These are phyloP conservation scores for Naganishia vaughanmartiniae DNA, from an alignment of 768 basidiomycete species.

Conservation along the genomic window DNA sequence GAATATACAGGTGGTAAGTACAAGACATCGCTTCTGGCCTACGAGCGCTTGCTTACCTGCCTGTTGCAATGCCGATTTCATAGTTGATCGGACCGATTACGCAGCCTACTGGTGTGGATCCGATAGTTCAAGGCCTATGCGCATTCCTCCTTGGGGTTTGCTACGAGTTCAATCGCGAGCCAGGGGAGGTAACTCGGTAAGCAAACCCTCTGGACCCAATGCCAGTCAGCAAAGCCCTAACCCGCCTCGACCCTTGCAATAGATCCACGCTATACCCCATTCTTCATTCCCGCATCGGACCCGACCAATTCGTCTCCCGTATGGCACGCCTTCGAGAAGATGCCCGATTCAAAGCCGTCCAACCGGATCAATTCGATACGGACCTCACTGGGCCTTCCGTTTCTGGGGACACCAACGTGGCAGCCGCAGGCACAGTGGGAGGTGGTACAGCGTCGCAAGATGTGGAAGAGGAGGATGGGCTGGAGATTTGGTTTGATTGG, in stretches of 20 bases:
- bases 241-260: background rate
- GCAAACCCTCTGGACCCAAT: slow-evolving; percentile 31
- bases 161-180: slow-evolving; percentile 94
- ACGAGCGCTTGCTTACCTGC: background rate
- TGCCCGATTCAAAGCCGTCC: slow-evolving; percentile 83
- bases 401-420: slow-evolving; percentile 32
- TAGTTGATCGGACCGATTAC: slow-evolving; percentile 94
- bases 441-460: slow-evolving; percentile 36
- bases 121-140: slow-evolving; percentile 81
- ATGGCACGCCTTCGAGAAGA: slow-evolving; percentile 87
- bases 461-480: slow-evolving; percentile 62
- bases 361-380: slow-evolving; percentile 74
- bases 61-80: background rate
- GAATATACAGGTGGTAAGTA: slow-evolving; percentile 80
- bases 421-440: background rate
- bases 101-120: slow-evolving; percentile 79
- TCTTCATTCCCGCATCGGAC: slow-evolving; percentile 74
- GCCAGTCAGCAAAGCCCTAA: background rate
- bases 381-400: slow-evolving; percentile 32
- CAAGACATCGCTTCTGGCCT: too few species aligned
- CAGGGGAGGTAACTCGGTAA: slow-evolving; percentile 90
- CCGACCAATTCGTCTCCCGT: slow-evolving; percentile 80
- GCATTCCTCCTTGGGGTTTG: slow-evolving; percentile 88
- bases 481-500: slow-evolving; percentile 96
- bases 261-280: slow-evolving; percentile 86